Evolutionary conservation across 2,329 filamentous ascomycete species (phyloP).

Genomic region (Fusarium sp.): DNA sequence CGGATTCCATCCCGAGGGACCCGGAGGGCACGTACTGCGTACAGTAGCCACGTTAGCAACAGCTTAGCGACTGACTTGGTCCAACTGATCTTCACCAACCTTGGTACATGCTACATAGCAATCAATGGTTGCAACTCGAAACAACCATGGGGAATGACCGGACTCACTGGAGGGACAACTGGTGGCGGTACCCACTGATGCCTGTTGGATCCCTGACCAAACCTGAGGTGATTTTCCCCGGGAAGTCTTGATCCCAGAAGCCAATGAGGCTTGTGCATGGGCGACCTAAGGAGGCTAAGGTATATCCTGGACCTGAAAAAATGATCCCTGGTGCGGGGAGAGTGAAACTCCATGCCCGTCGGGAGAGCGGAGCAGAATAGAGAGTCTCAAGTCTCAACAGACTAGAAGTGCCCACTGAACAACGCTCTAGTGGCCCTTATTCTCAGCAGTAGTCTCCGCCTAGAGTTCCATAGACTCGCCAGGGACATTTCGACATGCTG

Average conservation of each 20-base stretch:
- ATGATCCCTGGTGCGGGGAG: conserved; percentile 44
- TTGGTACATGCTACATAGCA: too few species aligned
- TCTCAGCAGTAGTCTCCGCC: background rate
- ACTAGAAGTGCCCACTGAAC: conserved; percentile 12
- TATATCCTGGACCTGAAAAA: conserved; percentile 31
- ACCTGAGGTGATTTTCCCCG: conserved; percentile 17
- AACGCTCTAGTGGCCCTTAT: conserved; percentile 11
- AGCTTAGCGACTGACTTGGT: conserved; percentile 3
- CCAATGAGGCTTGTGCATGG: conserved; percentile 7
- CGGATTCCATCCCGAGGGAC: conserved; percentile 24
- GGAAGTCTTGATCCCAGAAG: conserved; percentile 18
- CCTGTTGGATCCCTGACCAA: conserved; percentile 11
- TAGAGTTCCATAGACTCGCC: conserved; percentile 8
- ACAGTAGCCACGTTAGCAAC: conserved; percentile 1
- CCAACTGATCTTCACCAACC: background rate
- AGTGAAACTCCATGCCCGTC: conserved; percentile 39
- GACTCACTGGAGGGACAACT: too few species aligned
- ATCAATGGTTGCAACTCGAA: conserved; percentile 3
- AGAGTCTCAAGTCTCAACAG: background rate
- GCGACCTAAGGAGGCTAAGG: conserved; percentile 8
- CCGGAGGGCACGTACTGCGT: conserved; percentile 1
- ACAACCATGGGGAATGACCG: background rate
- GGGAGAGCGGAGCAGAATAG: conserved; percentile 39
- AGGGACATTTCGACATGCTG: conserved; percentile 4
- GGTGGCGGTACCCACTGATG: background rate